Evolutionary conservation across 2,329 filamentous ascomycete genomes (phyloP).

Genomic region (Verticillium klebahnii): DNA sequence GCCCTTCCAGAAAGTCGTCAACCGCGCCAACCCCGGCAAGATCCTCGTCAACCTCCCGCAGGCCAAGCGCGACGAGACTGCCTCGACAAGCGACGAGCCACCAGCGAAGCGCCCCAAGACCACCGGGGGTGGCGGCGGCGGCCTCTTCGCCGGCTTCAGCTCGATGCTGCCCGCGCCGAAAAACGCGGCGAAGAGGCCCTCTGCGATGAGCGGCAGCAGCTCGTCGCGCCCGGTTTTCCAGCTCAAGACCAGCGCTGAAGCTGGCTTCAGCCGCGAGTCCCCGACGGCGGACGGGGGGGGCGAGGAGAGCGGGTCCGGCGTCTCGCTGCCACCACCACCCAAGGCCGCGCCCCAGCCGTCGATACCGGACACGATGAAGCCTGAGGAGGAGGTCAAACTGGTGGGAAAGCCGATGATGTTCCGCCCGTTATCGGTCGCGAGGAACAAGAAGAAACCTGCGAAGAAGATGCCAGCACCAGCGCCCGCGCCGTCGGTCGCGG

Average conservation of each 20-base stretch:
- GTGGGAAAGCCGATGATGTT: constrained; percentile 83
- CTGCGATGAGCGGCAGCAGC: constrained; percentile 23
- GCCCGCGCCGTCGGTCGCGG: constrained; percentile 7
- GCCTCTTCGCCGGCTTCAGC: constrained; percentile 76
- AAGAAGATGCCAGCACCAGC: constrained; percentile 18
- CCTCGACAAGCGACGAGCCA: constrained; percentile 43
- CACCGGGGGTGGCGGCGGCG: constrained; percentile 44
- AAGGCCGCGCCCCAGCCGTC: constrained; percentile 37
- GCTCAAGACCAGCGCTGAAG: constrained; percentile 77
- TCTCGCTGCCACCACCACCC: constrained; percentile 36
- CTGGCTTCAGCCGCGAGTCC: constrained; percentile 69
- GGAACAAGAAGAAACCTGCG: constrained; percentile 64
- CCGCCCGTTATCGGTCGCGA: constrained; percentile 77
- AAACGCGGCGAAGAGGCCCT: constrained; percentile 34
- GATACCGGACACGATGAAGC: constrained; percentile 51
- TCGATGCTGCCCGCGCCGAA: constrained; percentile 85
- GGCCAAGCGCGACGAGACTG: constrained; percentile 25
- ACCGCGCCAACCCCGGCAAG: constrained; percentile 75
- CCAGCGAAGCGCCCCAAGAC: constrained; percentile 69
- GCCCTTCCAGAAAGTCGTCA: constrained; percentile 73
- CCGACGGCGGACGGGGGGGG: not conserved
- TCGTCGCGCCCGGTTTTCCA: constrained; percentile 38
- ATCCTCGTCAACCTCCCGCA: constrained; percentile 76
- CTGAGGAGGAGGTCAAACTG: constrained; percentile 61
- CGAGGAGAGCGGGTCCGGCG: constrained; percentile 15